Evolutionary conservation across 306 rosid genomes (phyloP), one percentile per base, ranked within the genome.

Genomic region (Arachis stenosperma): DNA sequence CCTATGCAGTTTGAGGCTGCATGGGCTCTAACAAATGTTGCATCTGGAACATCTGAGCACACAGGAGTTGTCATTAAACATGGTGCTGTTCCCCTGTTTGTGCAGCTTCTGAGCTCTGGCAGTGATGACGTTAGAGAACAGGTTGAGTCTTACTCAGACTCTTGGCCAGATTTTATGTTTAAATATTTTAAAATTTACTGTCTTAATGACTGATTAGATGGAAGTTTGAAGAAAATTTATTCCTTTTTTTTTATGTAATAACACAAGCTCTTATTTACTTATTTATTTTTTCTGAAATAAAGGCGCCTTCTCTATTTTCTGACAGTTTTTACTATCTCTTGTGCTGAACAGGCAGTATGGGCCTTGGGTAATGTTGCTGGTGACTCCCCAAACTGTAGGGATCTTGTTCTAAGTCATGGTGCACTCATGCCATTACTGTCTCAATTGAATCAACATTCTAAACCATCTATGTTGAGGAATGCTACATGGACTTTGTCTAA

Each of bases 311-410:
- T 12, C 8, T 50, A 3, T 9, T 48, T 2, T 2, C 71, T 69
- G 27, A 4, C 63, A 76, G 37, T 14, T 14, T 9, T 6, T 6
- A 6, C 6, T 22, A 46, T 75, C 50, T 73, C 71, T 43, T 69
- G 5, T 75, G 73, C 50, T 76, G 71, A 71, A 55, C 80, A 79
- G 88, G 90, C 90, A 7, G 84, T 86, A 8, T 82, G 88, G 88
- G 88, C 88, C 51, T 85, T 90, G 22, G 93, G 91, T 70, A 88
- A 82, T 51, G 84, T 90, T 77, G 91, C 89, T 56, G 91, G 89
- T 62, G 94, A 86, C 69, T 89, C 94, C 62, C 89, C 88, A 36
- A 69, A 46, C 44, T 71, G 88, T 64, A 84, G 93, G 68, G 91
- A 88, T 81, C 87, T 84, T 76, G 88, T 86, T 77, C 87, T 90